Percentiles rank a stretch among this genome's conserved stretches.
Evolutionary conservation across 306 rosid species (phyloP).

Genomic region (Senna tora): DNA sequence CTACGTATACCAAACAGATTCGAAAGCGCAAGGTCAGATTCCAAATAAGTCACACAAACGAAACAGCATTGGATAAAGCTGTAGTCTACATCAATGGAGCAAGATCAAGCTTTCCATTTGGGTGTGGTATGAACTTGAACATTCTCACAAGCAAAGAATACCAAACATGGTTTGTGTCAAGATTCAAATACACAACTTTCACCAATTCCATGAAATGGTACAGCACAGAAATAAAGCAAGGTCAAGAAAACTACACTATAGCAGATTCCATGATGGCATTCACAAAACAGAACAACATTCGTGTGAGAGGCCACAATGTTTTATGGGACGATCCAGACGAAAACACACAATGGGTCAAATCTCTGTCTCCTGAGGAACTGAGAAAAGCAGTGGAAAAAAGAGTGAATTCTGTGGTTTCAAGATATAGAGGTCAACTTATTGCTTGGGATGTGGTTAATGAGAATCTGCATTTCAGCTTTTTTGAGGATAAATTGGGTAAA

Average conservation of each 20-base stretch:
- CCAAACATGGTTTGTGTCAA: slow-evolving; percentile 63
- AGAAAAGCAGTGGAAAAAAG: slow-evolving; percentile 49
- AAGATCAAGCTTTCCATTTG: slow-evolving; percentile 58
- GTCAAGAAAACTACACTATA: slow-evolving; percentile 66
- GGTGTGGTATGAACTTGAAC: slow-evolving; percentile 60
- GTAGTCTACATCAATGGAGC: slow-evolving; percentile 42
- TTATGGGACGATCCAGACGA: slow-evolving; percentile 58
- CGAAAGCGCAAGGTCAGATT: slow-evolving; percentile 62
- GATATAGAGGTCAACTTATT: slow-evolving; percentile 65
- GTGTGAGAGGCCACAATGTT: slow-evolving; percentile 70
- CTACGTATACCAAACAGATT: slow-evolving; percentile 46
- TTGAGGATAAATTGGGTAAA: slow-evolving; percentile 55
- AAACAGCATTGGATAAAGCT: slow-evolving; percentile 54
- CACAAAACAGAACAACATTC: slow-evolving; percentile 49
- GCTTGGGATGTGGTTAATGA: slow-evolving; percentile 88
- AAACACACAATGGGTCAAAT: slow-evolving; percentile 66
- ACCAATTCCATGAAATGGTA: slow-evolving; percentile 90
- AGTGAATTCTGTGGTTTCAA: slow-evolving; percentile 64
- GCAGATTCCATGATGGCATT: slow-evolving; percentile 70
- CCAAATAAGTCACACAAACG: slow-evolving; percentile 43
- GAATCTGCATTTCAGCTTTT: slow-evolving; percentile 71
- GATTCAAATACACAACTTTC: slow-evolving; percentile 69
- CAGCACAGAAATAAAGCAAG: slow-evolving; percentile 56
- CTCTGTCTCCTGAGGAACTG: slow-evolving; percentile 51
- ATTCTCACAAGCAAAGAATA: slow-evolving; percentile 60